Conservation (phyloP, 768 basidiomycete genomes). For the Hygrophorus russula region DNA sequence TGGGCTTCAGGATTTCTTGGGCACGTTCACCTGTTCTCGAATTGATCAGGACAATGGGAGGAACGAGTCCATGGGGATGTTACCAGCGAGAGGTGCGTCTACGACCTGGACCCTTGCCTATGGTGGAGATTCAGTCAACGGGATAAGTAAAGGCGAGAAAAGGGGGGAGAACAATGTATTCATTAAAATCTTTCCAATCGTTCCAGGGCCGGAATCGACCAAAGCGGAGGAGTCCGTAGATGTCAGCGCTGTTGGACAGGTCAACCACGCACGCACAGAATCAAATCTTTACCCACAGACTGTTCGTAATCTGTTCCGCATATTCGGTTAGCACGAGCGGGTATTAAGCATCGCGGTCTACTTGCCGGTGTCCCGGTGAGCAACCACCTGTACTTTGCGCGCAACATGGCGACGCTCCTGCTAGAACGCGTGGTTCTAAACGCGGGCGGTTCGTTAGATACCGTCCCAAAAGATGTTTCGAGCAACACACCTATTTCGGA, state of each 20-base stretch:
- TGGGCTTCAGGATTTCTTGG: slow-evolving; percentile 53
- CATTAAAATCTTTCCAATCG: slow-evolving; percentile 60
- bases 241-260: slow-evolving; percentile 38
- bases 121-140: neutral
- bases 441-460: neutral
- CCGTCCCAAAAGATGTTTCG: neutral
- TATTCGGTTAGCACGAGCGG: too few relatives aligned
- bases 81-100: slow-evolving; percentile 53
- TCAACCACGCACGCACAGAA: slow-evolving; percentile 1
- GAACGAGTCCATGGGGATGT: slow-evolving; percentile 4
- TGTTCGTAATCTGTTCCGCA: slow-evolving; percentile 39
- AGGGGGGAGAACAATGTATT: slow-evolving; percentile 32
- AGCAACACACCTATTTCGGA: slow-evolving; percentile 45
- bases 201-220: slow-evolving; percentile 61
- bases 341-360: too few relatives aligned
- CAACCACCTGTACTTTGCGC: slow-evolving; percentile 65
- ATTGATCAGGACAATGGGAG: neutral
- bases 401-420: slow-evolving; percentile 46
- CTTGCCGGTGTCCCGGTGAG: slow-evolving; percentile 55
- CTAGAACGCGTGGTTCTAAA: slow-evolving; percentile 47
- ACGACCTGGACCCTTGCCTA: slow-evolving; percentile 42
- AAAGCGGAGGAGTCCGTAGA: slow-evolving; percentile 63
- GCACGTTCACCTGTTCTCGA: slow-evolving; percentile 37
- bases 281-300: slow-evolving; percentile 32
- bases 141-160: neutral